These are phyloP conservation scores for Extremus antarcticus DNA, from an alignment of 495 filamentous ascomycete genomes.

Conservation along the genomic window DNA sequence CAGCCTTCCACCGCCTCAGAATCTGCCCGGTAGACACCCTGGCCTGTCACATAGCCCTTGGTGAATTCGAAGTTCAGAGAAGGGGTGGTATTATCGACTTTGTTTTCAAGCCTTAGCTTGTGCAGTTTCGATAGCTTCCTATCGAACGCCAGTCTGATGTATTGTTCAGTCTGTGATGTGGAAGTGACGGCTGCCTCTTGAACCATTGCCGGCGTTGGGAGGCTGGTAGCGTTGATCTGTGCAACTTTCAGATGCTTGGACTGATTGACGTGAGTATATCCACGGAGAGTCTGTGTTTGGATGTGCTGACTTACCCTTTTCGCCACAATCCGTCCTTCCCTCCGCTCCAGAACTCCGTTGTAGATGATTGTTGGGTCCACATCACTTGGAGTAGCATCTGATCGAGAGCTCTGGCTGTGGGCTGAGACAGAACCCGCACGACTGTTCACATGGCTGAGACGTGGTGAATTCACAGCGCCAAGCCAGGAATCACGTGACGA, in stretches of 20 bases:
- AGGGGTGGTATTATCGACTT: conserved; percentile 23
- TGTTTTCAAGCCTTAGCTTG: conserved; percentile 21
- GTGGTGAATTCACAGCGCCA: neutral
- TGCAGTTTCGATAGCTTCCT: conserved; percentile 18
- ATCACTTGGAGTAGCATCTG: neutral
- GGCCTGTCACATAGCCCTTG: conserved; percentile 21
- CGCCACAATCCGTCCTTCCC: conserved; percentile 21
- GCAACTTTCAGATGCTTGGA: neutral
- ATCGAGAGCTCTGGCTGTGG: neutral
- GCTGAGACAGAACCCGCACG: neutral
- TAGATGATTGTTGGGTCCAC: conserved; percentile 12
- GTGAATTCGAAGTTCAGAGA: conserved; percentile 31
- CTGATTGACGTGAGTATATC: neutral
- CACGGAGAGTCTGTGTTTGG: neutral
- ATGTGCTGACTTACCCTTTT: conserved; percentile 14
- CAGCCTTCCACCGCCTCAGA: conserved; percentile 25
- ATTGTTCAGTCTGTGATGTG: conserved; percentile 11
- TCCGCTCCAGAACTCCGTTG: conserved; percentile 26
- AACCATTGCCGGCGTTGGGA: conserved; percentile 27
- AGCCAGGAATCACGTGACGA: conserved; percentile 7
- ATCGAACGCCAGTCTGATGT: conserved; percentile 24
- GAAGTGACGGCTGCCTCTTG: conserved; percentile 11
- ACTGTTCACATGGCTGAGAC: neutral
- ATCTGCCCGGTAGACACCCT: conserved; percentile 26
- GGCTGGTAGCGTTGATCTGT: conserved; percentile 14